These are phyloP conservation scores for Nematocida sp. DNA, from an alignment of 371 early-diverging fungal species.

Conservation along the genomic window DNA sequence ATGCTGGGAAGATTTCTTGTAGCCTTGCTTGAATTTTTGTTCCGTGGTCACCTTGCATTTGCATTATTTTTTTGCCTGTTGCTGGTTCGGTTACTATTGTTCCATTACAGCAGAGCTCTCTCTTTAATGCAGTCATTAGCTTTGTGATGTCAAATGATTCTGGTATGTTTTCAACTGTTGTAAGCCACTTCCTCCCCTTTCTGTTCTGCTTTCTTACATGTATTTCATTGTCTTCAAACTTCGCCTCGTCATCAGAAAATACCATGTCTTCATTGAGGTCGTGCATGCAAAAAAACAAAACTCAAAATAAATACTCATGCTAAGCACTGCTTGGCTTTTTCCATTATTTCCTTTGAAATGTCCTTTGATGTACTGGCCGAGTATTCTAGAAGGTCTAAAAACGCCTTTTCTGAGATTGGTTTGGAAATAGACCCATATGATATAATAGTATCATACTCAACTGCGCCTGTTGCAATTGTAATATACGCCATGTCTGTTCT, in stretches of 20 bases:
- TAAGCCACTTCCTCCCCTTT: constrained; percentile 88
- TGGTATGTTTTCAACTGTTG: constrained; percentile 85
- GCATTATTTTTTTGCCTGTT: constrained; percentile 75
- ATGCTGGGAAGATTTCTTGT: constrained; percentile 24
- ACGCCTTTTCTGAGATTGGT: neutral
- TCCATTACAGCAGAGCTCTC: constrained; percentile 90
- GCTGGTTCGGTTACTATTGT: constrained; percentile 83
- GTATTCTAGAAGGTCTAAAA: neutral
- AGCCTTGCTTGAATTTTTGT: constrained; percentile 72
- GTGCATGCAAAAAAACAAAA: constrained; percentile 39
- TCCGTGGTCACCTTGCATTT: constrained; percentile 89
- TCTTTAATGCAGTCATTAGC: constrained; percentile 86
- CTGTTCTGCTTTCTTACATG: constrained; percentile 82
- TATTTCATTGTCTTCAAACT: constrained; percentile 56
- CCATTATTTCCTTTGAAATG: constrained; percentile 7
- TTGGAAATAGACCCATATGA: constrained; percentile 12
- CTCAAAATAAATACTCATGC: constrained; percentile 1
- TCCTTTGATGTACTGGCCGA: neutral
- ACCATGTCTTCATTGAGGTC: constrained; percentile 25
- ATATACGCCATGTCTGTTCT: neutral
- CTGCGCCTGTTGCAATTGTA: constrained; percentile 8
- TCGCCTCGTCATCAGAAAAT: constrained; percentile 42
- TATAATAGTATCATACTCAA: neutral
- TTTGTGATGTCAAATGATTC: constrained; percentile 79
- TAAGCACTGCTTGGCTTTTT: neutral